phyloP scores from a whole-genome alignment of 2,329 filamentous ascomycete genomes.

The Talaromyces sp. region DNA sequence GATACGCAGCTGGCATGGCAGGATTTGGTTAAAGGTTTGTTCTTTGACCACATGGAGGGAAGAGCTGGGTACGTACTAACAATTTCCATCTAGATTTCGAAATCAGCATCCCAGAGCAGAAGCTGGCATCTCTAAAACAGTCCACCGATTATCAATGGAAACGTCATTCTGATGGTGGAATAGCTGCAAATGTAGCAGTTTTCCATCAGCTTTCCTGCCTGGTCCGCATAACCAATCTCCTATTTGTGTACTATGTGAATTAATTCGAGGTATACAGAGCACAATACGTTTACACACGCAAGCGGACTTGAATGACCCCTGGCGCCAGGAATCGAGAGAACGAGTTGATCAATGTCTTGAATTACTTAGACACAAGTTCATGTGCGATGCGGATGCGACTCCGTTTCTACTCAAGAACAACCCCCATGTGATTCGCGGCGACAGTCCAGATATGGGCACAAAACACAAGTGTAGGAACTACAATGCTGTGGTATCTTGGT shows the following conservation, averaged over 20 bases:
- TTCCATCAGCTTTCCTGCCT: constrained; percentile 4
- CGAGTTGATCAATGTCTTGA: neutral
- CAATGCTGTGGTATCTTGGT: neutral
- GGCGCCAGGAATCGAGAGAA: neutral
- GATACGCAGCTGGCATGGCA: neutral
- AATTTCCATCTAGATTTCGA: neutral
- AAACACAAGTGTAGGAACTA: constrained; percentile 7
- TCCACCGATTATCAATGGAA: neutral
- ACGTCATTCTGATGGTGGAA: neutral
- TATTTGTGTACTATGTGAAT: neutral
- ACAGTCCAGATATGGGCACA: neutral
- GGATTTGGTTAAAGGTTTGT: neutral
- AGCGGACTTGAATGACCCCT: neutral
- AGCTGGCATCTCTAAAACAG: neutral
- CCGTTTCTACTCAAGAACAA: constrained; percentile 2
- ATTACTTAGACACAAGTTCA: constrained; percentile 3
- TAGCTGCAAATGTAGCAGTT: constrained; percentile 1
- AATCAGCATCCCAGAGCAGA: constrained; percentile 3
- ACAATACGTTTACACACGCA: neutral
- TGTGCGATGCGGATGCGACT: constrained; percentile 3
- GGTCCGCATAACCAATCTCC: neutral
- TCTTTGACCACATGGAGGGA: too few relatives aligned
- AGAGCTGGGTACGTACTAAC: too few relatives aligned
- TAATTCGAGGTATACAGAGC: too few relatives aligned
- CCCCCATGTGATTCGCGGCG: neutral